Percentiles rank a stretch among this genome's conserved stretches.
Conservation (phyloP, 768 basidiomycete species). For the Trametes punicea region DNA sequence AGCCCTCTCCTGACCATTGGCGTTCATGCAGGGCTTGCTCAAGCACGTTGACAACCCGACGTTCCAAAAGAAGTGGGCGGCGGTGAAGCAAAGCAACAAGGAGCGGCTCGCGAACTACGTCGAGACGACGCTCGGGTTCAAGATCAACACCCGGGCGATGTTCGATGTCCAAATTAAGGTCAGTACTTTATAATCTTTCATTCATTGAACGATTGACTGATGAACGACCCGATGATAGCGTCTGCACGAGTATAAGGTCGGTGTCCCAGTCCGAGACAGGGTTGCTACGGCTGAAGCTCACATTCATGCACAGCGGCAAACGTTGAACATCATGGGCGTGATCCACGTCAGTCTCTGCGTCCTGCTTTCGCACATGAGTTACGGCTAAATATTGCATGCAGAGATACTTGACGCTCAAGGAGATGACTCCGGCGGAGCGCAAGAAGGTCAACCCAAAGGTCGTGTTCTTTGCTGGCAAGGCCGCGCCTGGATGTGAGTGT, state of each 20-base stretch:
- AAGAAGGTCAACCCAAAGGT: constrained; percentile 83
- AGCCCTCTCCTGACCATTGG: background rate
- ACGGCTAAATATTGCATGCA: constrained; percentile 30
- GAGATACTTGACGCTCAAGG: constrained; percentile 82
- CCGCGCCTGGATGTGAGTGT: constrained; percentile 82
- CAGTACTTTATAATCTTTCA: constrained; percentile 5
- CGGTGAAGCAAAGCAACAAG: constrained; percentile 89
- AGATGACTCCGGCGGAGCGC: constrained; percentile 70
- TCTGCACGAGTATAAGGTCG: constrained; percentile 89
- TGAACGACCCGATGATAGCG: constrained; percentile 48
- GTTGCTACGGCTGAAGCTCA: background rate
- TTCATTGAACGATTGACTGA: background rate
- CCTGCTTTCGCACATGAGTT: background rate
- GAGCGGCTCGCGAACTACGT: constrained; percentile 79
- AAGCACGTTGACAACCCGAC: constrained; percentile 65
- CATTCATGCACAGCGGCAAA: constrained; percentile 64
- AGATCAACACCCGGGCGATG: constrained; percentile 71
- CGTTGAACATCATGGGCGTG: constrained; percentile 88
- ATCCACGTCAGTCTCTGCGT: constrained; percentile 57
- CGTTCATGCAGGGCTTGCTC: constrained; percentile 47
- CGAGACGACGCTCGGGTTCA: constrained; percentile 64
- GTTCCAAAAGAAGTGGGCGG: constrained; percentile 80
- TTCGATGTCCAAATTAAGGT: constrained; percentile 93
- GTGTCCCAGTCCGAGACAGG: background rate
- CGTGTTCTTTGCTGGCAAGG: constrained; percentile 97